Conservation (phyloP, 192 early-diverging fungal species). For the Coemansia sp. region DNA sequence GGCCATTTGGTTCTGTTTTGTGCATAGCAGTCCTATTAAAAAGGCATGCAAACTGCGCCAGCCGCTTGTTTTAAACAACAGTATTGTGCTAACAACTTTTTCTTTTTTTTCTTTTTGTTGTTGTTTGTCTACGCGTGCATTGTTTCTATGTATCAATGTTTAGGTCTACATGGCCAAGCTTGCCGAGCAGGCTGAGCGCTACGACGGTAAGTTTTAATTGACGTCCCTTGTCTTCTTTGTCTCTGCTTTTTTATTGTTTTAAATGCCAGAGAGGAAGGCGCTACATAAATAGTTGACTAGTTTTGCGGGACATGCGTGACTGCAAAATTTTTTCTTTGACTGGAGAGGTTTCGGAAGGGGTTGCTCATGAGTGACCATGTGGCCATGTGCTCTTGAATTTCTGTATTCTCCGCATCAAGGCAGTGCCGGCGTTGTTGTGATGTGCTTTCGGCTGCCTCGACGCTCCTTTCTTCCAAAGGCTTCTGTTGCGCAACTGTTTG, state of each 20-base stretch:
- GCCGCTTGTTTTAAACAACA: neutral
- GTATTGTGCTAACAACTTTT: neutral
- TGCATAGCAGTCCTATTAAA: neutral
- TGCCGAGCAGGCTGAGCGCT: constrained; percentile 97
- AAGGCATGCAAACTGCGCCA: neutral
- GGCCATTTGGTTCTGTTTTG: neutral
- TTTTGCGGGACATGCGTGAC: neutral
- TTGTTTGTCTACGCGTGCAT: neutral
- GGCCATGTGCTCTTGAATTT: neutral
- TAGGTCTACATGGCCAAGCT: constrained; percentile 97
- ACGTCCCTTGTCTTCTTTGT: neutral
- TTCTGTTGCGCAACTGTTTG: too few relatives aligned
- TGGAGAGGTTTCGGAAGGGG: neutral
- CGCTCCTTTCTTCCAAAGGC: too few relatives aligned
- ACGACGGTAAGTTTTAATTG: constrained; percentile 81
- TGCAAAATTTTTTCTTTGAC: neutral
- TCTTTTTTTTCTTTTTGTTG: constrained; percentile 3
- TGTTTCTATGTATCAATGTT: neutral
- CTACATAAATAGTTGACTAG: neutral
- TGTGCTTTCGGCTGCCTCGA: too few relatives aligned
- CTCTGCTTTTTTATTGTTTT: neutral
- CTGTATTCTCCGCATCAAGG: neutral
- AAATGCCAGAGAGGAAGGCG: neutral
- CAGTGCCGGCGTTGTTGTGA: too few relatives aligned
- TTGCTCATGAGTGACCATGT: too few relatives aligned